phyloP scores from a whole-genome alignment of 805 yeast genomes.

The Metschnikowia chrysomelidarum region DNA sequence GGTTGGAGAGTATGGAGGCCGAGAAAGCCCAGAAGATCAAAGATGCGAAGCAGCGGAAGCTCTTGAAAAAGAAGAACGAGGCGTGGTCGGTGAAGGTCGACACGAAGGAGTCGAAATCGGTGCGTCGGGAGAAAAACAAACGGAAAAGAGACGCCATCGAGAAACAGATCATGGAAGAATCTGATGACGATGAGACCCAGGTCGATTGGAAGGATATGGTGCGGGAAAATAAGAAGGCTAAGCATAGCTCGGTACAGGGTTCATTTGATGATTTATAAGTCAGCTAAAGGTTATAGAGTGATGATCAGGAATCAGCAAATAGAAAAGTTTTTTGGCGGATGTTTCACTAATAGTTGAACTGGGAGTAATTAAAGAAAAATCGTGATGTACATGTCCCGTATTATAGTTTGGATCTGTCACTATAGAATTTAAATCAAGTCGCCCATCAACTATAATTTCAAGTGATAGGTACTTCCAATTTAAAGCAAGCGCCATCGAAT shows the following conservation, averaged over 20 bases:
- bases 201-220: conserved; percentile 90
- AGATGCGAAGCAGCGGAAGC: conserved; percentile 43
- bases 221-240: conserved; percentile 59
- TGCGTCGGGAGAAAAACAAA: conserved; percentile 66
- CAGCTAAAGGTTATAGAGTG: background rate
- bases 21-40: conserved; percentile 36
- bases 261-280: conserved; percentile 52
- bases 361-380: too few species aligned
- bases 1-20: conserved; percentile 57
- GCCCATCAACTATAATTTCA: too few species aligned
- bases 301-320: too few species aligned
- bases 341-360: too few species aligned
- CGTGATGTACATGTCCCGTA: too few species aligned
- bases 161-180: conserved; percentile 44
- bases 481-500: too few species aligned
- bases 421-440: too few species aligned
- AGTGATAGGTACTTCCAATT: too few species aligned
- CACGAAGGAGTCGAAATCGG: conserved; percentile 57
- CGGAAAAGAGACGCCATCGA: conserved; percentile 69
- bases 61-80: conserved; percentile 50
- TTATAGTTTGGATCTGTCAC: too few species aligned
- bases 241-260: conserved; percentile 46
- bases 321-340: too few species aligned
- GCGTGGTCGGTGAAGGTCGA: conserved; percentile 80
- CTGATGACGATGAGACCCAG: conserved; percentile 42